Evolutionary conservation across 192 early-diverging fungal genomes (phyloP).

Genomic region (Lobosporangium transversale): DNA sequence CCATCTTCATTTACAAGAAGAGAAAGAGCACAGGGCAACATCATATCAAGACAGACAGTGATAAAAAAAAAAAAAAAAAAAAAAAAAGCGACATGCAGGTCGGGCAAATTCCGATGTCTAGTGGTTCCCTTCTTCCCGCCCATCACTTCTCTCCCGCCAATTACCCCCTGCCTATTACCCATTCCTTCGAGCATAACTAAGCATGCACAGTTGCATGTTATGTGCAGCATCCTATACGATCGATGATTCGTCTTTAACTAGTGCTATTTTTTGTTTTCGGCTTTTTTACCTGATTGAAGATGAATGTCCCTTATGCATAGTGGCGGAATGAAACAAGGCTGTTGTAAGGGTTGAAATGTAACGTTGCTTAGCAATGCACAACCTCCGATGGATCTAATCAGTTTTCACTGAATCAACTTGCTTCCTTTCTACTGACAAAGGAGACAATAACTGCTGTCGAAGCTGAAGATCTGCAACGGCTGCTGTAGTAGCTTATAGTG

Average conservation of each 20-base stretch:
- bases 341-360: too few species aligned
- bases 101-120: background rate
- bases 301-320: conserved; percentile 11
- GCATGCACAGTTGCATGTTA: background rate
- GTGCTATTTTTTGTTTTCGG: background rate
- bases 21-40: background rate
- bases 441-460: background rate
- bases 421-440: too few species aligned
- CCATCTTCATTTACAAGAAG: background rate
- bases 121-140: too few species aligned
- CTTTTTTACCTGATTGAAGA: background rate
- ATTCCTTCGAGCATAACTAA: background rate
- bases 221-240: background rate
- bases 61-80: too few species aligned
- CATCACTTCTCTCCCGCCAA: background rate
- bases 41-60: too few species aligned
- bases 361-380: too few species aligned
- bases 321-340: background rate
- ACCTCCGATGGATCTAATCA: too few species aligned
- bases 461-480: background rate
- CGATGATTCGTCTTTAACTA: background rate
- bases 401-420: too few species aligned
- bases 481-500: background rate
- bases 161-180: background rate
- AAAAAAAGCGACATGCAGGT: background rate